Percentiles rank a stretch among this genome's conserved stretches.
Conservation (phyloP, 1,139 yeast species). For the Geotrichum europaeum region DNA sequence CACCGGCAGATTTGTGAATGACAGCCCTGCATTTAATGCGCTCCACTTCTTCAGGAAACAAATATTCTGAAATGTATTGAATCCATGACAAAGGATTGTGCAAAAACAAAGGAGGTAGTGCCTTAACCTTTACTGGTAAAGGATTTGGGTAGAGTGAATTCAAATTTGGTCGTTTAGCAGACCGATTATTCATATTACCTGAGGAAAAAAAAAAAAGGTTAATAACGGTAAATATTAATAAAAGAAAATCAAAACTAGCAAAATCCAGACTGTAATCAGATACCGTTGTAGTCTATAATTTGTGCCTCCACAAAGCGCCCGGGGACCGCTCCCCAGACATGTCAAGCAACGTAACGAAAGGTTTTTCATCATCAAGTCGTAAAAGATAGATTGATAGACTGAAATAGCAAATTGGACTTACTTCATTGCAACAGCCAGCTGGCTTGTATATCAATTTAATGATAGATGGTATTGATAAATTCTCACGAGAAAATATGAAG, state of each 20-base stretch:
- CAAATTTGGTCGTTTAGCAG: slow-evolving; percentile 26
- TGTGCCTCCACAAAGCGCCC: slow-evolving; percentile 19
- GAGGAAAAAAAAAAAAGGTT: not conserved
- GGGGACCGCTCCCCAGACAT: slow-evolving; percentile 30
- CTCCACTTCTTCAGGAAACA: slow-evolving; percentile 22
- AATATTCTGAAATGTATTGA: slow-evolving; percentile 30
- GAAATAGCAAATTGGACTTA: not conserved
- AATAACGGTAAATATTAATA: not conserved
- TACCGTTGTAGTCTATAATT: slow-evolving; percentile 98
- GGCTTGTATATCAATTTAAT: slow-evolving; percentile 3
- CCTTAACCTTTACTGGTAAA: slow-evolving; percentile 44
- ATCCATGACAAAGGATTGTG: slow-evolving; percentile 37
- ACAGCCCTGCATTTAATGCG: slow-evolving; percentile 12
- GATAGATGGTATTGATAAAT: not conserved
- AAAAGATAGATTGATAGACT: not conserved
- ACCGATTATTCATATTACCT: slow-evolving; percentile 14
- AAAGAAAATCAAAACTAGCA: not conserved
- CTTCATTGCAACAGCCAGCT: slow-evolving; percentile 15
- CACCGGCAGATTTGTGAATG: slow-evolving; percentile 23
- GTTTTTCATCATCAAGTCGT: slow-evolving; percentile 22
- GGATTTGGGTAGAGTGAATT: slow-evolving; percentile 38
- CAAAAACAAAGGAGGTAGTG: slow-evolving; percentile 35
- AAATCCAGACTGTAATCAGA: slow-evolving; percentile 50
- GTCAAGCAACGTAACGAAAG: slow-evolving; percentile 20
- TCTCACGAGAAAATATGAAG: not conserved